A percentile compares a stretch with the other conserved stretches of the same genome.
phyloP scores from a whole-genome alignment of 129 eudicot genomes.

The Sambucus nigra region DNA sequence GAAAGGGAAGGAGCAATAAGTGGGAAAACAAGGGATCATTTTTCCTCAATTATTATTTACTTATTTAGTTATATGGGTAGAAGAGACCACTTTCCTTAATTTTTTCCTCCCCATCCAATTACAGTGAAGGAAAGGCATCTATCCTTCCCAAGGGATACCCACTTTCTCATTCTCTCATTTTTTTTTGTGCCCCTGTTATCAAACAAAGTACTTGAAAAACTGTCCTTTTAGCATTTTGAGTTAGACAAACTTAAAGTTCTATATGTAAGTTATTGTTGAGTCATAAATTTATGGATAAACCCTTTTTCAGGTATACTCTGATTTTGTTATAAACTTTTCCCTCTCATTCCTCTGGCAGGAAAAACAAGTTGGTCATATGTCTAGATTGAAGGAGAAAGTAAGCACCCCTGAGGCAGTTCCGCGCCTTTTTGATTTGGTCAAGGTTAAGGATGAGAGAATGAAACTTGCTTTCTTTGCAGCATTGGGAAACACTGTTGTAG shows the following conservation, averaged over 20 bases:
- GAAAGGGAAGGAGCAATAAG: too few relatives aligned
- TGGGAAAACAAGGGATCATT: too few relatives aligned
- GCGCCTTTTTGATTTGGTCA: slow-evolving; percentile 76
- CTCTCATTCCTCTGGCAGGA: slow-evolving; percentile 39
- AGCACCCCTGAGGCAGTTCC: slow-evolving; percentile 75
- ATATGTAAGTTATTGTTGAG: not conserved
- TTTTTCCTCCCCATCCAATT: too few relatives aligned
- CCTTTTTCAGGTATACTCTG: not conserved
- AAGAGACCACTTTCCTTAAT: not conserved
- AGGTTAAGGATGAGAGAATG: slow-evolving; percentile 78
- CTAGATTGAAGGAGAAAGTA: slow-evolving; percentile 54
- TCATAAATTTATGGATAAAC: not conserved
- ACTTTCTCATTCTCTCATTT: not conserved
- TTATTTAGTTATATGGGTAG: too few relatives aligned
- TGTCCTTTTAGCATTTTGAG: slow-evolving; percentile 1
- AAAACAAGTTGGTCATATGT: slow-evolving; percentile 48
- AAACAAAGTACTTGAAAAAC: not conserved
- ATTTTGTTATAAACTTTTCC: slow-evolving; percentile 1
- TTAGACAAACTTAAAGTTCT: not conserved
- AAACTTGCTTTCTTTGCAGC: slow-evolving; percentile 84
- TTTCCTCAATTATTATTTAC: too few relatives aligned
- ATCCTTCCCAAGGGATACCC: too few relatives aligned
- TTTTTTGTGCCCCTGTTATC: not conserved
- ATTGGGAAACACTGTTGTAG: slow-evolving; percentile 78
- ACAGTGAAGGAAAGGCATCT: too few relatives aligned